These are phyloP conservation scores for Hypoxylon fuscum DNA, from an alignment of 495 filamentous ascomycete genomes.

Conservation along the genomic window DNA sequence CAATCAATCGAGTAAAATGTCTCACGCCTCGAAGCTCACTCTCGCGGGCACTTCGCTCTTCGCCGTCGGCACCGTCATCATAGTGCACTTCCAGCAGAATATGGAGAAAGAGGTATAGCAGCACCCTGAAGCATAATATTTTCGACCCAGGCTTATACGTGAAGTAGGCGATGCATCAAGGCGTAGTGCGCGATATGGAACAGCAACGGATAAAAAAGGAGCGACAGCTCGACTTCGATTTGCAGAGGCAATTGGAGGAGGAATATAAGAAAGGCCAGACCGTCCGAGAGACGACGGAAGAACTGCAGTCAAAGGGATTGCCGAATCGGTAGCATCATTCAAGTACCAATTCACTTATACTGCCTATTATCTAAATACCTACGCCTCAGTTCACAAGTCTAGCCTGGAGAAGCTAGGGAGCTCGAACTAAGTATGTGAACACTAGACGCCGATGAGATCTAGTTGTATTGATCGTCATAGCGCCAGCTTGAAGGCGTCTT, in stretches of 20 bases:
- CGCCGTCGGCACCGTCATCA: conserved; percentile 77
- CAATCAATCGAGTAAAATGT: conserved; percentile 67
- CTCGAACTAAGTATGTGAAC: no score
- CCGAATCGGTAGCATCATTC: conserved; percentile 29
- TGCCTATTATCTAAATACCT: no score
- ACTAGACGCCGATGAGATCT: no score
- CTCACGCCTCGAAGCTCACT: conserved; percentile 85
- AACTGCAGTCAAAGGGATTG: conserved; percentile 31
- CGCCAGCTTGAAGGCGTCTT: no score
- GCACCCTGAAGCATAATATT: conserved; percentile 3
- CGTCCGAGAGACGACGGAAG: conserved; percentile 51
- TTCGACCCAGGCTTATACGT: conserved; percentile 1
- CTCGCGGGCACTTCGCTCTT: conserved; percentile 78
- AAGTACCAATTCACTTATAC: neutral
- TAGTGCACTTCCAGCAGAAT: conserved; percentile 89
- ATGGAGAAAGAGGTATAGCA: conserved; percentile 80
- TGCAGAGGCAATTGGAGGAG: conserved; percentile 84
- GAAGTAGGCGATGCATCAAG: conserved; percentile 89
- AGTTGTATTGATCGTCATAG: no score
- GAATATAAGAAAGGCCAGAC: conserved; percentile 89
- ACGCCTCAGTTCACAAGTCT: no score
- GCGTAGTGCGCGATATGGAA: conserved; percentile 93
- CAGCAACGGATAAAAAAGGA: conserved; percentile 89
- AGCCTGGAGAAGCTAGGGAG: no score
- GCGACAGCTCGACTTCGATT: conserved; percentile 90